Evolutionary conservation across 768 basidiomycete genomes (phyloP).

Genomic region (Macrocybe gigantea): DNA sequence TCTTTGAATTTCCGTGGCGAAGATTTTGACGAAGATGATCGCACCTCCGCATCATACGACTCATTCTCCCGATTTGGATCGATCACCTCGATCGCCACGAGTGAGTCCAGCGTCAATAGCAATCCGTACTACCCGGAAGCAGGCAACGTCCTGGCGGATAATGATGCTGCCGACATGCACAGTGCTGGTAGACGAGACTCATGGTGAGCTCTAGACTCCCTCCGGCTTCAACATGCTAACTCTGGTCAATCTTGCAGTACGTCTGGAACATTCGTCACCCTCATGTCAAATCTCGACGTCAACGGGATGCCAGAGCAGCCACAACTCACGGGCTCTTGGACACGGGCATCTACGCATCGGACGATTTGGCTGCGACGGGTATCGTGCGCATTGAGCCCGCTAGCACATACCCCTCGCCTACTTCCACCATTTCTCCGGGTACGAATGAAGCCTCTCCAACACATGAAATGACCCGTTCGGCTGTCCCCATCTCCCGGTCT

Average conservation of each 20-base stretch:
- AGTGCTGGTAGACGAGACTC: conserved; percentile 25
- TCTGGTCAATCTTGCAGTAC: conserved; percentile 16
- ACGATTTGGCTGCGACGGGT: conserved; percentile 13
- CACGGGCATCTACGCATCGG: conserved; percentile 16
- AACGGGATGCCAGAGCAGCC: conserved; percentile 15
- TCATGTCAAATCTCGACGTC: conserved; percentile 40
- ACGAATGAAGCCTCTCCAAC: conserved; percentile 22
- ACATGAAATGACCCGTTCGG: conserved; percentile 11
- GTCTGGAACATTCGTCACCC: conserved; percentile 32
- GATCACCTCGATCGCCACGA: conserved; percentile 53
- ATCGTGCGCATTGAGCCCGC: conserved; percentile 2
- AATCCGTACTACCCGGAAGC: conserved; percentile 38
- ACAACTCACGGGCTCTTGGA: conserved; percentile 6
- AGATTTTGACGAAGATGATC: conserved; percentile 51
- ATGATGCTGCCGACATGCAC: too few species aligned
- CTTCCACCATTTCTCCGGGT: conserved; percentile 37
- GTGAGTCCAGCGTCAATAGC: conserved; percentile 52
- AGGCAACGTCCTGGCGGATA: conserved; percentile 5
- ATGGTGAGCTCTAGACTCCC: conserved; percentile 27
- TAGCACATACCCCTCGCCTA: conserved; percentile 30
- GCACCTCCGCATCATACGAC: conserved; percentile 39
- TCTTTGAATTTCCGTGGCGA: conserved; percentile 41
- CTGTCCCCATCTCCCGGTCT: conserved; percentile 24
- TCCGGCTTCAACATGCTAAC: conserved; percentile 4
- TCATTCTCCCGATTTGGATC: conserved; percentile 56